phyloP scores from a whole-genome alignment of 305 asterid genomes.

The Fraxinus greggii region DNA sequence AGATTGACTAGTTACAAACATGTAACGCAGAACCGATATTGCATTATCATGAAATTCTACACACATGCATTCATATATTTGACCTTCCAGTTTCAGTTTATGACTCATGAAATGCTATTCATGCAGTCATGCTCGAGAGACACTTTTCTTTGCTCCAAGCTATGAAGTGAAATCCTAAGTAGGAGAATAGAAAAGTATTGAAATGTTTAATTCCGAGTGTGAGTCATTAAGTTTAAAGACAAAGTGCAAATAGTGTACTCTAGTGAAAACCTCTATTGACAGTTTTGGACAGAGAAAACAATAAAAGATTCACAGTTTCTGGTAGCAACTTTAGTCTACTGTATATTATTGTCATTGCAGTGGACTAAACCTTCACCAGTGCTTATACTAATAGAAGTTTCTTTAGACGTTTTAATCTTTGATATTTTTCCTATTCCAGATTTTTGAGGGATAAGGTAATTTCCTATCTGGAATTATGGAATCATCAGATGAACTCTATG shows the following conservation, averaged over 20 bases:
- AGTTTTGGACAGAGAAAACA: constrained; percentile 14
- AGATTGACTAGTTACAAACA: not conserved
- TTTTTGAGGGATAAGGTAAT: constrained; percentile 79
- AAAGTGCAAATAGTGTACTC: not conserved
- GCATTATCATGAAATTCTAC: constrained; percentile 8
- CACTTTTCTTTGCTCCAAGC: constrained; percentile 3
- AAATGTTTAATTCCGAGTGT: not conserved
- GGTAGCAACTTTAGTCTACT: constrained; percentile 6
- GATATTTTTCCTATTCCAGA: constrained; percentile 44
- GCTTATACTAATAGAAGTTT: constrained; percentile 16
- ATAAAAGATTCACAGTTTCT: constrained; percentile 16
- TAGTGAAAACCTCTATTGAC: constrained; percentile 1
- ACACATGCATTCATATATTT: not conserved
- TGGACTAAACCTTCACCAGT: constrained; percentile 17
- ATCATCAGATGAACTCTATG: constrained; percentile 90
- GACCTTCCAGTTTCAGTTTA: not conserved
- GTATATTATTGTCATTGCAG: constrained; percentile 14
- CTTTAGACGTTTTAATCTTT: constrained; percentile 23
- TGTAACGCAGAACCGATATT: not conserved
- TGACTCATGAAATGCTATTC: not conserved
- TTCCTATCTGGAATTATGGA: constrained; percentile 76
- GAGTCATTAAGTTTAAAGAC: not conserved
- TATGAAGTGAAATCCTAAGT: constrained; percentile 16
- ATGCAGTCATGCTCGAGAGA: not conserved
- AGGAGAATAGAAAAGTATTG: not conserved